Evolutionary conservation across 768 basidiomycete species (phyloP), one percentile per base, ranked within the genome.

Genomic region (Lactarius trivialis): DNA sequence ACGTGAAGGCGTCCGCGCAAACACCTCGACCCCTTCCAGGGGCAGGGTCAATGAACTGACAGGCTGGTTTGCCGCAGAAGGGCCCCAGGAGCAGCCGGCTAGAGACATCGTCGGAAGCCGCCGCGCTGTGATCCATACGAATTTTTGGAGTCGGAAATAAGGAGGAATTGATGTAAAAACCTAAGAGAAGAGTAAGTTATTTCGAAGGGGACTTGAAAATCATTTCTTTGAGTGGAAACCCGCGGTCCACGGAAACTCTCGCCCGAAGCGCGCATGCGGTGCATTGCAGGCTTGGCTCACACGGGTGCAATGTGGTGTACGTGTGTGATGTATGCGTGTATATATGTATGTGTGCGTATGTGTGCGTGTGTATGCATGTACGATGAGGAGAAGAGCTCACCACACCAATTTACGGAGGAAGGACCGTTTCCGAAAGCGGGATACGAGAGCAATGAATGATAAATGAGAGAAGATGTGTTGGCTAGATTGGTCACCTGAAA

Each of bases 31-130:
- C 65, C 11, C 77, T 77, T 12, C 80, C 83, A 0, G 76, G 78
- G 5, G 76, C 70, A 45, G 83, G 77, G 60, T 81, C 76, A 72
- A 97, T 93, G 68, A 81, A 85, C 68, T 91, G 89, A 72, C 95
- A 98, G 0, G 95, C 95, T 1, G 94, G 95, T 68, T 88, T 89
- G 56, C 94, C 94, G 67, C 85, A 87, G 74, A 95, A 97, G 0
- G 93, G 93, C 0, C 88, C 93, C 7, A 94, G 76, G 48, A 92
- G 74, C 9, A 95, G 74, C 7, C 74, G 68, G 57, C 68, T 50
- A 55, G 66, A 30, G 37, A n/a, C 30, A 19, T 51, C 21, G 57
- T 43, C 21, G 57, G 57, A 54, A 48, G 52, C 19, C 28, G 36
- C 11, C 17, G 7, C 21, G 52, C 17, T 37, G 28, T 58, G 51